Evolutionary conservation across 176 grass and related monocot genomes (phyloP).

Genomic region (Musa acuminata): DNA sequence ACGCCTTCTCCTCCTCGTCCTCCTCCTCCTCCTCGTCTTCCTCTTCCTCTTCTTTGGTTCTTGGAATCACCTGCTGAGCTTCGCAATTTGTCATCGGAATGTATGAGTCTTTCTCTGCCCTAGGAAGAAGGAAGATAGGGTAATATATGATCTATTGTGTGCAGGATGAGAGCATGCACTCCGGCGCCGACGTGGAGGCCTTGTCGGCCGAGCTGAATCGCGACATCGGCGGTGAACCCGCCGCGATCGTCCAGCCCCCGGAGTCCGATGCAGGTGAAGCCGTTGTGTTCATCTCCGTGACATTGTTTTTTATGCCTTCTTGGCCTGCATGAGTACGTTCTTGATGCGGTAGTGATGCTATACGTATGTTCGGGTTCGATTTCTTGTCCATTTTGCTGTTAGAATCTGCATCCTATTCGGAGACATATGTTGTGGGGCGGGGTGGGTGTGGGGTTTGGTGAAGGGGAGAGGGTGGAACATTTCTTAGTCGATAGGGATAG

Average conservation of each 20-base stretch:
- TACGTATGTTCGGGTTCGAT: background rate
- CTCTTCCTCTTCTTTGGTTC: conserved; percentile 23
- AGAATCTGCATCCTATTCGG: background rate
- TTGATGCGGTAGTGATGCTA: background rate
- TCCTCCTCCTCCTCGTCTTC: background rate
- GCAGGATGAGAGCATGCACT: conserved; percentile 92
- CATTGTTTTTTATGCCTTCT: background rate
- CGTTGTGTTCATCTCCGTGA: background rate
- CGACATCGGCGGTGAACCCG: conserved; percentile 54
- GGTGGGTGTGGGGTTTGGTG: no score
- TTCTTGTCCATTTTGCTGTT: background rate
- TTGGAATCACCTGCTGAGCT: background rate
- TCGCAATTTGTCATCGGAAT: background rate
- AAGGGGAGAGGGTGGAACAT: no score
- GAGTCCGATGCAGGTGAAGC: conserved; percentile 41
- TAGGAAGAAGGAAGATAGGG: background rate
- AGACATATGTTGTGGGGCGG: no score
- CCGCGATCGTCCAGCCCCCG: conserved; percentile 24
- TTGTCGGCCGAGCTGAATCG: conserved; percentile 85
- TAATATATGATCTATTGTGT: conserved; percentile 22
- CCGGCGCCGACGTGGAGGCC: conserved; percentile 85
- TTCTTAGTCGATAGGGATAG: no score
- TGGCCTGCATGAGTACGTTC: background rate
- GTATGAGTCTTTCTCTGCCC: background rate
- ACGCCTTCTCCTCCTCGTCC: conserved; percentile 18